Conservation (phyloP, 2,329 filamentous ascomycete species). For the Coniochaeta prunicola region DNA sequence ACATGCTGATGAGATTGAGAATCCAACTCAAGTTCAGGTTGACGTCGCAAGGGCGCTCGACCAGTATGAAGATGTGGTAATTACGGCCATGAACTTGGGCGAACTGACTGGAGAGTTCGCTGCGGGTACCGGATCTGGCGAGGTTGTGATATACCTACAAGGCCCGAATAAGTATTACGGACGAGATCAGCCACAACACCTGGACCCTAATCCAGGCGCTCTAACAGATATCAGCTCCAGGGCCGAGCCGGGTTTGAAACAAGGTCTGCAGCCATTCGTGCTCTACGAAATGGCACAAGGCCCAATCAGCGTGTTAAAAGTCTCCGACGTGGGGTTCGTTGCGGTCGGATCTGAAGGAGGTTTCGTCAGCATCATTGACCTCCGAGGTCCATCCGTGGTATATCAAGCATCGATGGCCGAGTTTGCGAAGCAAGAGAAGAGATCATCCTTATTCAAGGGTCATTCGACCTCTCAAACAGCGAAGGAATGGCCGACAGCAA, state of each 20-base stretch:
- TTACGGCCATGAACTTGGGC: conserved; percentile 74
- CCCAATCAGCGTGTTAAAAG: conserved; percentile 67
- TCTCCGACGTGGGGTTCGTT: conserved; percentile 91
- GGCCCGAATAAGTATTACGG: conserved; percentile 70
- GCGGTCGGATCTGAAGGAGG: conserved; percentile 81
- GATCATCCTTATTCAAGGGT: conserved; percentile 60
- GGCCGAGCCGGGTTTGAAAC: conserved; percentile 64
- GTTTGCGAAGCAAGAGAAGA: conserved; percentile 69
- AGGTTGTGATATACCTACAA: conserved; percentile 83
- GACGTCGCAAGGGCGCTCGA: conserved; percentile 79
- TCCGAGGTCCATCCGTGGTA: conserved; percentile 81
- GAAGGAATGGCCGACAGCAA: conserved; percentile 69
- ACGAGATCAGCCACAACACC: conserved; percentile 44
- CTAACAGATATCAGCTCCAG: conserved; percentile 69
- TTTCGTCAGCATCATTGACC: conserved; percentile 72
- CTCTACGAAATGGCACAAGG: conserved; percentile 81
- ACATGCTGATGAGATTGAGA: conserved; percentile 89
- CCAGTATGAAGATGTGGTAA: conserved; percentile 67
- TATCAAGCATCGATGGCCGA: conserved; percentile 67
- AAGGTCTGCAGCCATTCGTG: conserved; percentile 61
- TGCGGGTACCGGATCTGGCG: conserved; percentile 74
- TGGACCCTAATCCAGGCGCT: conserved; percentile 56
- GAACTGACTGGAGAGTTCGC: conserved; percentile 78
- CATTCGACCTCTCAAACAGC: conserved; percentile 34
- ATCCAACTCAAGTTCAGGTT: conserved; percentile 71